Conservation (phyloP, 2,329 filamentous ascomycete genomes). For the Fusarium zealandicum region DNA sequence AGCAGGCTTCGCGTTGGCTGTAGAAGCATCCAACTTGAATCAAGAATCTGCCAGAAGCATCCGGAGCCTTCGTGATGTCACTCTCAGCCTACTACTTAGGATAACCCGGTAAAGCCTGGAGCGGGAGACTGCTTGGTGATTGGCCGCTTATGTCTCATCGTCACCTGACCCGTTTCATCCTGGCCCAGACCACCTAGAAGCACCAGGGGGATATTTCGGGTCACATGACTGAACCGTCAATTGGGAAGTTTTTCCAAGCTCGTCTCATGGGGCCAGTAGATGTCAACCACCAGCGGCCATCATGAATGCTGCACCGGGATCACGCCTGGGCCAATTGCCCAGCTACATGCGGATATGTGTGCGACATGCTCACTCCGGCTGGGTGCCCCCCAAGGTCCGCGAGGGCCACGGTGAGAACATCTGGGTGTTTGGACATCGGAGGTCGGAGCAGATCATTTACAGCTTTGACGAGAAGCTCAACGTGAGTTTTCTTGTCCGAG, state of each 20-base stretch:
- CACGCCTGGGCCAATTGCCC: slow-evolving; percentile 53
- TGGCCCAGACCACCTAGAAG: too few relatives aligned
- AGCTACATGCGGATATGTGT: slow-evolving; percentile 51
- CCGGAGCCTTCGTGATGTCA: slow-evolving; percentile 47
- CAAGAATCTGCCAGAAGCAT: slow-evolving; percentile 44
- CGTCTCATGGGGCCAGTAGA: slow-evolving; percentile 28
- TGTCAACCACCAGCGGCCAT: slow-evolving; percentile 38
- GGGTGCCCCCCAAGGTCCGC: slow-evolving; percentile 36
- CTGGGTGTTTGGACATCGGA: slow-evolving; percentile 61
- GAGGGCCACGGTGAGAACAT: slow-evolving; percentile 63
- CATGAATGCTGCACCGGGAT: slow-evolving; percentile 49
- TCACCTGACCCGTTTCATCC: not conserved
- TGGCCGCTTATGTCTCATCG: not conserved
- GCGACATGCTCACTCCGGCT: slow-evolving; percentile 47
- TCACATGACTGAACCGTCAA: slow-evolving; percentile 39
- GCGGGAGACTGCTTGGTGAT: not conserved
- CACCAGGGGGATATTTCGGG: too few relatives aligned
- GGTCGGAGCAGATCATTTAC: slow-evolving; percentile 60
- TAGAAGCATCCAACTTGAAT: slow-evolving; percentile 35
- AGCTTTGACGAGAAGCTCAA: slow-evolving; percentile 55
- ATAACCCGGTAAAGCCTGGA: not conserved
- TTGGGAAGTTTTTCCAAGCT: slow-evolving; percentile 31
- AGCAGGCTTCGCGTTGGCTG: slow-evolving; percentile 38
- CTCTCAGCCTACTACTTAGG: slow-evolving; percentile 34
- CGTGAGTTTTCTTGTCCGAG: slow-evolving; percentile 46